phyloP scores from a whole-genome alignment of 345 rosid genomes.

The Microcos paniculata region DNA sequence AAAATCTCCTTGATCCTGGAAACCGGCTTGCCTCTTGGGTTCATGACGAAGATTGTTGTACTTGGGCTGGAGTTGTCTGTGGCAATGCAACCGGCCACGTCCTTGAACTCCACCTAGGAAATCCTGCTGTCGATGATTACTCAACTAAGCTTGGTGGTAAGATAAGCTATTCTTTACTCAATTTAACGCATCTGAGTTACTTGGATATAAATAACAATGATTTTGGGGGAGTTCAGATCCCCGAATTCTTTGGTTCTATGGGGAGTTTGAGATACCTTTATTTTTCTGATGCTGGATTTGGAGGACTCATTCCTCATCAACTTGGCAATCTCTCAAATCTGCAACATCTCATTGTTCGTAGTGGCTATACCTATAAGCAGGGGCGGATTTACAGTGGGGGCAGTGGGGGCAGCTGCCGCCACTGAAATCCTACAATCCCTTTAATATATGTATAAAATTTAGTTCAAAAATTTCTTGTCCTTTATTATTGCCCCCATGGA shows the following conservation, averaged over 20 bases:
- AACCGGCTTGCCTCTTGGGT: constrained; percentile 29
- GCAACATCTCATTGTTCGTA: background rate
- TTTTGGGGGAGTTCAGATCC: constrained; percentile 26
- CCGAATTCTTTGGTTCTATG: constrained; percentile 24
- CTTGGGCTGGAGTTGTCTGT: constrained; percentile 28
- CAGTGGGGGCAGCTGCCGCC: too few species aligned
- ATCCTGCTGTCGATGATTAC: background rate
- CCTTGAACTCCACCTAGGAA: constrained; percentile 16
- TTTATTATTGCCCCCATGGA: too few species aligned
- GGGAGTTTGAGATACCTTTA: constrained; percentile 22
- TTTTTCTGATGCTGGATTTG: constrained; percentile 24
- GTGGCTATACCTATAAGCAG: too few species aligned
- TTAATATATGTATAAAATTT: too few species aligned
- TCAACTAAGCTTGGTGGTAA: constrained; percentile 18
- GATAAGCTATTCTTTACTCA: constrained; percentile 25
- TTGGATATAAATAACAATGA: constrained; percentile 32
- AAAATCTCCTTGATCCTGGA: constrained; percentile 24
- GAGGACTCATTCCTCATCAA: constrained; percentile 26
- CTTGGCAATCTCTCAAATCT: constrained; percentile 20
- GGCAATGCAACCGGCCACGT: constrained; percentile 9
- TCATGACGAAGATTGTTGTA: constrained; percentile 19
- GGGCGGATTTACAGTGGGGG: too few species aligned
- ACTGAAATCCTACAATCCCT: too few species aligned
- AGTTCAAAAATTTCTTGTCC: too few species aligned
- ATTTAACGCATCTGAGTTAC: constrained; percentile 9